Conservation (phyloP, 2,329 filamentous ascomycete genomes). For the Scopulariopsis brevicaulis region DNA sequence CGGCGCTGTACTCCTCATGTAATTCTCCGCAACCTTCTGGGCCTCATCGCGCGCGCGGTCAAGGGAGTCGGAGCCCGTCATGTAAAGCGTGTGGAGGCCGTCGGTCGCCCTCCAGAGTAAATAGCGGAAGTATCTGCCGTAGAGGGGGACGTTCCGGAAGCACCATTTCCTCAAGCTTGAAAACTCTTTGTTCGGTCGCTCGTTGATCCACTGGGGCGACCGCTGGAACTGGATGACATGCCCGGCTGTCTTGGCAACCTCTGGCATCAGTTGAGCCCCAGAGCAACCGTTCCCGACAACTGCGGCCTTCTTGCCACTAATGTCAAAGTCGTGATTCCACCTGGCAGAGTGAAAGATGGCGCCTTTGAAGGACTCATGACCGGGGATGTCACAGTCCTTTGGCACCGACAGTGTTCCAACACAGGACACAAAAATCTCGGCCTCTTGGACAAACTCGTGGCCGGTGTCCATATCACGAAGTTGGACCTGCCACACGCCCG, state of each 20-base stretch:
- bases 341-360: neutral
- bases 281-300: neutral
- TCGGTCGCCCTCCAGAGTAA: too few species aligned
- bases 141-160: too few species aligned
- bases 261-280: neutral
- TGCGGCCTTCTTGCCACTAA: neutral
- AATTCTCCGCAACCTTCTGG: conserved; percentile 25
- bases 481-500: neutral
- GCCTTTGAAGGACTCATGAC: neutral
- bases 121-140: too few species aligned
- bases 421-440: neutral
- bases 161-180: too few species aligned
- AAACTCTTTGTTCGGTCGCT: too few species aligned
- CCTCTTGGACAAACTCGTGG: neutral
- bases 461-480: neutral
- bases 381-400: neutral
- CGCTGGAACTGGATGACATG: neutral
- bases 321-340: neutral
- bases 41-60: too few species aligned
- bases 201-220: neutral
- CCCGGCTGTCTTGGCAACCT: neutral
- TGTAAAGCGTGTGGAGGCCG: too few species aligned
- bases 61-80: too few species aligned
- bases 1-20: conserved; percentile 33
- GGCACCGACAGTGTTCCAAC: neutral